Base-by-base conservation (phyloP, 2,329 filamentous ascomycete species). In the Nigrospora osmanthi region DNA sequence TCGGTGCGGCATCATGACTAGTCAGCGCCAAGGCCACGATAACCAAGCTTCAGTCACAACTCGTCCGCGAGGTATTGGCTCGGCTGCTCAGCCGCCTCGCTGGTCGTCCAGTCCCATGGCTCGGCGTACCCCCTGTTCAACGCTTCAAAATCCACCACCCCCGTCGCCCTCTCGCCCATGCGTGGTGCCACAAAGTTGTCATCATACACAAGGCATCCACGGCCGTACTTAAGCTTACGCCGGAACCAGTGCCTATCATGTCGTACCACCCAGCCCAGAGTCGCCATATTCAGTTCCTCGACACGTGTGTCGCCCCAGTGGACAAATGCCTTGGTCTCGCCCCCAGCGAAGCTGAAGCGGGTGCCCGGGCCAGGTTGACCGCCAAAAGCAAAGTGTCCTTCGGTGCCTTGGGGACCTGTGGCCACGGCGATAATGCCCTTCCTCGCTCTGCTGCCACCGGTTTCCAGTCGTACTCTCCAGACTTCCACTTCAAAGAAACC, bases 201-300 rank as follows among this genome's bases (percentile, higher is more conserved):
- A 42, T 52, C 50, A 13, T 48, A 49, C 32, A 47, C 43, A 14
- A 52, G 32, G 5, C 28, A 13, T 7, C 33, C 46, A 13, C 12
- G 43, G 34, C 32, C 28, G 38, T 46, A 48, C 15, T 34, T 38
- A 11, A 52, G 40, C 16, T 19, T 30, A 38, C 44, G 37, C 79
- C 44, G 35, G 19, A 42, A 46, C 48, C 50, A 52, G 36, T 13
- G 35, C 41, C 46, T 44, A 19, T 42, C 48, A n/a, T 45, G 38
- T 19, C 37, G 16, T 11, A n/a, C 14, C 30, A 33, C 37, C 38
- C 40, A 47, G 36, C 19, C 15, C 6, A 9, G 33, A 10, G 34
- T 32, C 1, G 12, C n/a, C 9, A 45, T 14, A 13, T 40, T 30
- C 28, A 51, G 16, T 34, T 49, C 47, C 40, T 52, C 47, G 30